Evolutionary conservation across 176 grass and related monocot genomes (phyloP), one percentile per base, ranked within the genome.

Genomic region (Lolium rigidum): DNA sequence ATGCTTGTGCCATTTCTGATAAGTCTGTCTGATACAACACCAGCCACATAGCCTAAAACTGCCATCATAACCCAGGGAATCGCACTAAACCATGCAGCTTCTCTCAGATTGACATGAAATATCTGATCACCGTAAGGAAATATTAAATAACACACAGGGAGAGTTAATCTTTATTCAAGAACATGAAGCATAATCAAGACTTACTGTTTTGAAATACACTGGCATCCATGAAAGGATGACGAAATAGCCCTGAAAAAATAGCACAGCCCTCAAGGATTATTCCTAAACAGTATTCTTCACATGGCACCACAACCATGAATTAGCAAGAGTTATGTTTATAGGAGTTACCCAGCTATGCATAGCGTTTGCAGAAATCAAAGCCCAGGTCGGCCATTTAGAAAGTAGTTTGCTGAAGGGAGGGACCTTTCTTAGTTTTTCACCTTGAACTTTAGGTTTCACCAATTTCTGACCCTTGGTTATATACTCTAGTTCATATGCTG

Each of bases 61-160:
- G 97, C 97, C 97, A 98, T 98, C 97, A 98, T 98, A 48, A 92
- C 86, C 97, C 94, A 98, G 80, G 97, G 97, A 50, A 98, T 90
- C 81, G 97, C 97, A 84, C 97, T 98, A 87, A 96, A 98, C 94
- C 97, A 98, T 85, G 94, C 97, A 88, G 97, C 97, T 86, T 98
- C 91, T 85, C 94, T 94, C 77, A 98, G 85, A 79, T 98, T 95
- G 15, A 98, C 97, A 82, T 35, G 86, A 87, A 90, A 91, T 88
- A 98, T 95, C 97, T 98, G 85, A 77, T 64, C 59, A 82, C 73
- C 50, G 76, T 79, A 59, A 65, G 65, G 24, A 1, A 78, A 64
- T 13, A 85, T 75, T 82, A 68, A 22, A 43, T 52, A 89, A 77
- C 56, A 63, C 26, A 78, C 5, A 24, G 6, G 70, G 41, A 75